Percentiles rank a stretch among this genome's conserved stretches.
Conservation (phyloP, 129 eudicot genomes). For the Escallonia herrerae region DNA sequence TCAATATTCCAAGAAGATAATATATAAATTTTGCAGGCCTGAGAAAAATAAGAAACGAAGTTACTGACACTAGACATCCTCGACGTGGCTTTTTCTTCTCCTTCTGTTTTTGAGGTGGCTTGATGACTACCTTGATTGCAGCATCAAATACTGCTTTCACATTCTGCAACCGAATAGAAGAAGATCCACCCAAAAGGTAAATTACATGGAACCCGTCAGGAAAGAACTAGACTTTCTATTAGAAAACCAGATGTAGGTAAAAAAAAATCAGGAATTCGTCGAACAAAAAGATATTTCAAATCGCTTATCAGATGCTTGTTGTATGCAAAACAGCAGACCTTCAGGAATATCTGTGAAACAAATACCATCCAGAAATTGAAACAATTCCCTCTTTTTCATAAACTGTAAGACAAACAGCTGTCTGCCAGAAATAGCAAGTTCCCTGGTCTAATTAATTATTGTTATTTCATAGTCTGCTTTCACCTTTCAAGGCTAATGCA, state of each 20-base stretch:
- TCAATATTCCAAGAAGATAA: neutral
- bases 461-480: too few species aligned
- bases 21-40: neutral
- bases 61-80: conserved; percentile 76
- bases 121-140: conserved; percentile 84
- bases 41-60: conserved; percentile 14
- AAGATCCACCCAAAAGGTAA: neutral
- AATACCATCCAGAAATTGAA: neutral
- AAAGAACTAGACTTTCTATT: too few species aligned
- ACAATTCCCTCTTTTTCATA: too few species aligned
- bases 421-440: too few species aligned
- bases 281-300: too few species aligned
- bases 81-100: conserved; percentile 80
- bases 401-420: too few species aligned
- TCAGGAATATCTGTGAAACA: neutral
- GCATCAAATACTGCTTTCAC: conserved; percentile 97
- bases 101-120: conserved; percentile 79
- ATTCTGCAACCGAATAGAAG: conserved; percentile 40
- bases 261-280: too few species aligned
- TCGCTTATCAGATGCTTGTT: too few species aligned
- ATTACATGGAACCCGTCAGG: too few species aligned
- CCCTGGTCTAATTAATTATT: too few species aligned
- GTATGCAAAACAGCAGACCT: neutral
- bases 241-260: too few species aligned
- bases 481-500: neutral